Evolutionary conservation across 495 filamentous ascomycete species (phyloP), one percentile per base, ranked within the genome.

Genomic region (Bacidia rubella): DNA sequence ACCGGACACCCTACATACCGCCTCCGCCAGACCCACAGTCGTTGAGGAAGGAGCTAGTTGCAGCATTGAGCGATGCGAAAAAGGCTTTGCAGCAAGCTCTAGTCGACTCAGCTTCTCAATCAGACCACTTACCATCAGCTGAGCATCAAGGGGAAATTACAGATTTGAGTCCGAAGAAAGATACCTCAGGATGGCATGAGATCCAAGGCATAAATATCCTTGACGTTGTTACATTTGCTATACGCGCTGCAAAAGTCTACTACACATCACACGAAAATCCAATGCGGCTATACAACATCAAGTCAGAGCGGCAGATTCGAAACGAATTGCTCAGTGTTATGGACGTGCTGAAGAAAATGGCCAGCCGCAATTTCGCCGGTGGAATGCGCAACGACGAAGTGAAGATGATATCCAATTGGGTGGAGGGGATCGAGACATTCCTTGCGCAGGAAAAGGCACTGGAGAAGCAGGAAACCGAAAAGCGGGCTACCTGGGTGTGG

Each of bases 171-270:
- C 56, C 55, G 23, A 29, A 45, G 47, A 48, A 48, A 38, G 24
- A 61, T 11, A 68, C 67, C 1, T 73, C 73, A 53, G 83, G 82
- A 5, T 92, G 83, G 76, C 77, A 85, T 61, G 87, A 96, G 62
- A 74, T 95, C 4, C 85, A 96, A 64, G 92, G 92, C 7, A 77
- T 95, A 69, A 85, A 93, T 53, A 77, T 98, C 38, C 71, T 96
- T 32, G 92, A 97, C 61, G 78, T 95, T 44, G 81, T 90, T 66
- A 98, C 92, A 2, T 73, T 96, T 42, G 90, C 90, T 12, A 95
- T 98, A 53, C 82, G 87, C 29, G 90, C 93, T 5, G 92, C 92
- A 29, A 95, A 89, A 63, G 81, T 89, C 42, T 98, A 96, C 69
- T 97, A 96, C 67, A 94, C 88, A 4, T 69, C 84, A 1, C 89